phyloP scores from a whole-genome alignment of 768 basidiomycete genomes.

The Amanita inopinata region DNA sequence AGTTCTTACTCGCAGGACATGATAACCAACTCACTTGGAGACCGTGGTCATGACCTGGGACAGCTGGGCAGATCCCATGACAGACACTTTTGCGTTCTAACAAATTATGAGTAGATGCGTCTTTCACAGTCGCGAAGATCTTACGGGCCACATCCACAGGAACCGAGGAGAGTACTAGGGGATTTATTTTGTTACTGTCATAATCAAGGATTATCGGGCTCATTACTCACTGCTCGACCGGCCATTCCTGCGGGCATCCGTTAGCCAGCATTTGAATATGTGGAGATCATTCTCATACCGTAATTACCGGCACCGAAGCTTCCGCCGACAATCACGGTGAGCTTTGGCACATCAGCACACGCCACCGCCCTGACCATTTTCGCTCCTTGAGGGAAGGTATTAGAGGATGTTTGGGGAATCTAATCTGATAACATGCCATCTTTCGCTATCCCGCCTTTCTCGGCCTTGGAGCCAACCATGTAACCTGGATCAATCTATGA shows the following conservation, averaged over 20 bases:
- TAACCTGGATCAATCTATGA: constrained; percentile 43
- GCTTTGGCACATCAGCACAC: constrained; percentile 88
- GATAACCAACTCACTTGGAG: constrained; percentile 47
- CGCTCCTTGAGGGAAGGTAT: constrained; percentile 38
- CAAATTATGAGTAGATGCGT: constrained; percentile 9
- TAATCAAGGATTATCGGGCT: constrained; percentile 2
- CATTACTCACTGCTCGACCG: constrained; percentile 71
- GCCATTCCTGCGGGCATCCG: constrained; percentile 61
- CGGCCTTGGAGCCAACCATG: constrained; percentile 96
- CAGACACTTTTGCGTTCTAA: constrained; percentile 85
- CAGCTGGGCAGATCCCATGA: constrained; percentile 92
- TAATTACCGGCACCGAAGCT: constrained; percentile 96
- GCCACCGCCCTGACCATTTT: constrained; percentile 97
- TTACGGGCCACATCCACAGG: constrained; percentile 96
- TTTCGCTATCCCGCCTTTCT: constrained; percentile 90
- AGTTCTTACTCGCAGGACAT: background rate
- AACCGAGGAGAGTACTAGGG: constrained; percentile 84
- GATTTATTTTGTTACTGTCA: constrained; percentile 5
- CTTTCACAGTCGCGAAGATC: constrained; percentile 18
- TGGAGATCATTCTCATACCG: constrained; percentile 34
- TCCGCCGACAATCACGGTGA: constrained; percentile 88
- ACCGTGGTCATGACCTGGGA: constrained; percentile 90
- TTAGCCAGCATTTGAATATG: constrained; percentile 6
- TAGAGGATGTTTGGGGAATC: background rate
- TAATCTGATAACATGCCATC: constrained; percentile 41